phyloP scores from a whole-genome alignment of 257 asterid genomes.

The Primulina eburnea region DNA sequence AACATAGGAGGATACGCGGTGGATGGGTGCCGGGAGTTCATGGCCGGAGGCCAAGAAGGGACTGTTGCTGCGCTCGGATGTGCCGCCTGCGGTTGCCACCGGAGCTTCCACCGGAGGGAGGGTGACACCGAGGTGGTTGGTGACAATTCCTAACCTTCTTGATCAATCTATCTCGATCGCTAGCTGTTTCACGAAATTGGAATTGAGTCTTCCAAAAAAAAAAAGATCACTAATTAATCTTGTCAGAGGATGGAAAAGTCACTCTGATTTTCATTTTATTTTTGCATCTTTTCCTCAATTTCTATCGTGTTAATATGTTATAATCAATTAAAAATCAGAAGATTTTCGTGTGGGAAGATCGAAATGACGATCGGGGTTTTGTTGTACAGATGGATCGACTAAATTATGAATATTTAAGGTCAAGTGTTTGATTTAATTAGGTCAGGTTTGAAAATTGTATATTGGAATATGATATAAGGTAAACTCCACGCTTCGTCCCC shows the following conservation, averaged over 20 bases:
- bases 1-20: constrained; percentile 61
- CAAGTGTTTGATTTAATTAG: not conserved
- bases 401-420: not conserved
- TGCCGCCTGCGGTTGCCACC: constrained; percentile 71
- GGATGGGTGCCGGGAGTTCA: constrained; percentile 68
- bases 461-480: not conserved
- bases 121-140: constrained; percentile 39
- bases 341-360: no score
- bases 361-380: not conserved
- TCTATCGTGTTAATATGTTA: not conserved
- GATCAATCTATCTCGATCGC: not conserved
- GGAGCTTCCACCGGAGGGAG: constrained; percentile 60
- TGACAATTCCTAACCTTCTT: constrained; percentile 31
- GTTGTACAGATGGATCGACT: not conserved
- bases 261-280: not conserved
- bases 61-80: constrained; percentile 43
- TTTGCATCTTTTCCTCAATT: not conserved
- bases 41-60: constrained; percentile 60
- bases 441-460: not conserved
- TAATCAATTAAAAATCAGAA: no score
- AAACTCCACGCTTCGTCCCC: not conserved
- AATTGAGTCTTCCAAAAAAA: not conserved
- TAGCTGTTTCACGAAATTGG: not conserved
- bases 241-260: not conserved
- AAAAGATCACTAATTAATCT: not conserved